Evolutionary conservation across 768 basidiomycete species (phyloP), one percentile per base, ranked within the genome.

Genomic region (Punctularia strigosozonata): DNA sequence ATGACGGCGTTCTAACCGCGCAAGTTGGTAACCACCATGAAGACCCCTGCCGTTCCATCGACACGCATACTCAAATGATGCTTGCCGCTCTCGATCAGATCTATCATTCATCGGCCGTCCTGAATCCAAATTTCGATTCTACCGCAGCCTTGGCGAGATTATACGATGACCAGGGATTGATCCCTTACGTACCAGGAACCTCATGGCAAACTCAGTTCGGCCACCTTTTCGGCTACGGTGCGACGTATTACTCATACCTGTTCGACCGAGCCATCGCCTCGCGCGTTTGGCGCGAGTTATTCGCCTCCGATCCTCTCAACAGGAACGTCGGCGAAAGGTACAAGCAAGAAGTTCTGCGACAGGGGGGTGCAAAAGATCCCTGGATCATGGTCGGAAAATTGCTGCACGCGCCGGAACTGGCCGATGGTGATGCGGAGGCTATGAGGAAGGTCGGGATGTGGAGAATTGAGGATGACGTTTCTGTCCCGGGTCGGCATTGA

Each of bases 211-310:
- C 90, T 0, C 89, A 92, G 50, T 99, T 99, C 47, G 85, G 87
- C 0, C 95, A 99, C 55, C 63, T 99, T 4, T 92, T 83, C 51
- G 90, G 92, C 2, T 99, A 99, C 49, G 92, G 94, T 4, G 91
- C 94, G 12, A 95, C 90, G 0, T 99, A 99, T 55, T 99, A 99
- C 51, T 91, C 90, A 3, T 99, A 99, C 54, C 69, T 97, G 10
- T 92, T 99, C 47, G 95, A 98, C 48, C 77, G 92, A 4, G 90
- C 90, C 4, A 95, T 99, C 43, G 94, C 95, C 0, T 85, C 85
- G 5, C 73, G 83, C n/a, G 80, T 97, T 0, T 99, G 88, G 84
- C 57, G 64, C 7, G 70, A 75, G 7, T 62, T 94, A 0, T 98
- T 98, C 50, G 61, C 65, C 6, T 43, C 48, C 0, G 67, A 84